phyloP scores from a whole-genome alignment of 2,329 filamentous ascomycete species.

The Cylindrodendrum hubeiense region DNA sequence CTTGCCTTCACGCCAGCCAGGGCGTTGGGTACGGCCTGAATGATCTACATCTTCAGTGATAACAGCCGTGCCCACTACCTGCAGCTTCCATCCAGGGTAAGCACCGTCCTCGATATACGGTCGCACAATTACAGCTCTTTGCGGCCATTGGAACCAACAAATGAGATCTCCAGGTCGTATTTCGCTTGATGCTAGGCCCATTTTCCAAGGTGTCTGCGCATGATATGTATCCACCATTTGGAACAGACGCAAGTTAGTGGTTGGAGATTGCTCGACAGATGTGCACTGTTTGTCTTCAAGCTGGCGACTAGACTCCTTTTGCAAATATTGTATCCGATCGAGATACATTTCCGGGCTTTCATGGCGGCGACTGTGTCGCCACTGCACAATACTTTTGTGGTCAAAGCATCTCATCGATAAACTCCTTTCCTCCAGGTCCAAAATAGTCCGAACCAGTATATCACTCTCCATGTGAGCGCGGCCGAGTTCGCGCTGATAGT shows the following conservation, averaged over 20 bases:
- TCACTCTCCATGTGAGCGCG: not conserved
- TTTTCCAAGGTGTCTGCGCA: conserved; percentile 4
- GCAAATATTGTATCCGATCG: not conserved
- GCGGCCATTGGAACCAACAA: not conserved
- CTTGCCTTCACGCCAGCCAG: not conserved
- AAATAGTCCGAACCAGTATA: not conserved
- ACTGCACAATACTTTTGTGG: not conserved
- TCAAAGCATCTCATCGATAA: conserved; percentile 1
- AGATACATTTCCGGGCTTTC: not conserved
- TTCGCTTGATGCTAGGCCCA: conserved; percentile 1
- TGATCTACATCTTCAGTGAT: not conserved
- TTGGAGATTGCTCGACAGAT: not conserved
- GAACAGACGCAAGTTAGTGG: not conserved
- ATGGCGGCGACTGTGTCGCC: not conserved
- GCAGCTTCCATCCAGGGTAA: not conserved
- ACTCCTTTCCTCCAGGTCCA: not conserved
- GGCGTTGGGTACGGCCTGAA: not conserved
- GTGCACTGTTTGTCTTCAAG: not conserved
- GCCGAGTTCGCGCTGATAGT: not conserved
- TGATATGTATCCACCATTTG: not conserved
- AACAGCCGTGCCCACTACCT: conserved; percentile 11
- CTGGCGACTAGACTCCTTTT: not conserved
- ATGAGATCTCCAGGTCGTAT: not conserved
- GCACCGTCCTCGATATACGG: not conserved
- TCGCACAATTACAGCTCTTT: conserved; percentile 9